Percentiles rank a stretch among this genome's conserved stretches.
phyloP scores from a whole-genome alignment of 176 grass and related monocot genomes.

The Aechmea fasciata region DNA sequence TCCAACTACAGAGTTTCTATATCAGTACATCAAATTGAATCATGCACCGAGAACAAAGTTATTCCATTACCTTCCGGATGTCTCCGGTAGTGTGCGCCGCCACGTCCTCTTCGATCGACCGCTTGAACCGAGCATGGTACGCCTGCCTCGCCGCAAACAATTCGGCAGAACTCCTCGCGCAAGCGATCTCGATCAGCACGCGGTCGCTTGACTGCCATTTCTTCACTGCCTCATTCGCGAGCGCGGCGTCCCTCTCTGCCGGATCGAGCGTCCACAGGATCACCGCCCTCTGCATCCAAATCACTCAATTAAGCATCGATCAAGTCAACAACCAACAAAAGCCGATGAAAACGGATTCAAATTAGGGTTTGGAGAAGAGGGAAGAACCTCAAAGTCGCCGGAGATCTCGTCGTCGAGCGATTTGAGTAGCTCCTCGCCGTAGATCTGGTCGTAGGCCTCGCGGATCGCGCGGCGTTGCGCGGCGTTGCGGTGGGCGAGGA shows the following conservation, averaged over 20 bases:
- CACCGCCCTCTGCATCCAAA: slow-evolving; percentile 43
- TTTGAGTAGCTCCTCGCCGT: slow-evolving; percentile 80
- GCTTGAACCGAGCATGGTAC: slow-evolving; percentile 75
- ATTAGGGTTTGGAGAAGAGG: not conserved
- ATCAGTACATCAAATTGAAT: not conserved
- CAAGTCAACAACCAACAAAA: slow-evolving; percentile 7
- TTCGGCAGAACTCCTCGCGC: slow-evolving; percentile 41
- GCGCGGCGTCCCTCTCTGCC: slow-evolving; percentile 71
- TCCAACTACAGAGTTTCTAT: not conserved
- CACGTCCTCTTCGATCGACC: slow-evolving; percentile 89
- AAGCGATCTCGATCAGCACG: slow-evolving; percentile 81
- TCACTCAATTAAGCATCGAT: not conserved
- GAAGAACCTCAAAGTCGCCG: slow-evolving; percentile 81
- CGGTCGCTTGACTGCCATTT: slow-evolving; percentile 67
- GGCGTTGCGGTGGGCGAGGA: slow-evolving; percentile 78
- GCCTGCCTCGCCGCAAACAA: slow-evolving; percentile 53
- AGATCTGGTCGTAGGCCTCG: slow-evolving; percentile 44
- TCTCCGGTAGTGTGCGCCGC: slow-evolving; percentile 57
- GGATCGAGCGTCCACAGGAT: slow-evolving; percentile 84
- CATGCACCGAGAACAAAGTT: not conserved
- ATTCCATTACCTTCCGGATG: slow-evolving; percentile 61
- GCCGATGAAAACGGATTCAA: not conserved
- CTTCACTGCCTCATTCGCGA: slow-evolving; percentile 60
- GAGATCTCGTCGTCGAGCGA: slow-evolving; percentile 75
- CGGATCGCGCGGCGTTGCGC: slow-evolving; percentile 68